Evolutionary conservation across 139 green algal species (phyloP).

Genomic region (Micractinium conductrix): DNA sequence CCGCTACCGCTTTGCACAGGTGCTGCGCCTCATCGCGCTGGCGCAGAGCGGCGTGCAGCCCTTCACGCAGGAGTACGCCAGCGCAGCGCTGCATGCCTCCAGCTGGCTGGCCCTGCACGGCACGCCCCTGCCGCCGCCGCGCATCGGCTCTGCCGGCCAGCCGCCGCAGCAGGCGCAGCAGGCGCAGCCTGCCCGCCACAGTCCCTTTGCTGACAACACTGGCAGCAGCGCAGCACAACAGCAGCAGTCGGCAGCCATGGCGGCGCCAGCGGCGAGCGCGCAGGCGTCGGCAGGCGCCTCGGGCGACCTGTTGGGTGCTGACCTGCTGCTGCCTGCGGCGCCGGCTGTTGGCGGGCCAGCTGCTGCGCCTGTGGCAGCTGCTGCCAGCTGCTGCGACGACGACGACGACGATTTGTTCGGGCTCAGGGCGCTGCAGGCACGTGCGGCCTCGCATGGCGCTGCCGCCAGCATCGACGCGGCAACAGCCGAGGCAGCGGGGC

Average conservation of each 20-base stretch:
- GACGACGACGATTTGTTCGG: conserved; percentile 42
- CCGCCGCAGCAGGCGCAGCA: neutral
- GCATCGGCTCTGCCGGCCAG: neutral
- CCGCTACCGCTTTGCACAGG: conserved; percentile 46
- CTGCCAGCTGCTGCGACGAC: neutral
- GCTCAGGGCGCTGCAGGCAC: conserved; percentile 1
- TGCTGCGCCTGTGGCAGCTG: neutral
- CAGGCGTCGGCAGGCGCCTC: neutral
- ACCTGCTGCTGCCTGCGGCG: neutral
- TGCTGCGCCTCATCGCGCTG: conserved; percentile 55
- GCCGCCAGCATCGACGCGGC: conserved; percentile 7
- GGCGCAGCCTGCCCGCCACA: neutral
- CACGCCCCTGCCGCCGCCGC: conserved; percentile 4
- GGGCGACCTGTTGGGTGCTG: neutral
- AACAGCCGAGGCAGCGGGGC: neutral
- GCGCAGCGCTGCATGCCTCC: conserved; percentile 23
- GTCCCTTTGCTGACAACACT: neutral
- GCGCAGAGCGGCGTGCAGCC: conserved; percentile 24
- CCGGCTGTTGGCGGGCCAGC: neutral
- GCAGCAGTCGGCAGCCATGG: neutral
- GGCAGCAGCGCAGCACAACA: neutral
- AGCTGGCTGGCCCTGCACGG: conserved; percentile 31
- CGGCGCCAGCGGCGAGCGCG: neutral
- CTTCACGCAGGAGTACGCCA: conserved; percentile 29
- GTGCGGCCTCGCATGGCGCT: neutral